phyloP scores from a whole-genome alignment of 768 basidiomycete genomes.

The Rhizopogon rudus region DNA sequence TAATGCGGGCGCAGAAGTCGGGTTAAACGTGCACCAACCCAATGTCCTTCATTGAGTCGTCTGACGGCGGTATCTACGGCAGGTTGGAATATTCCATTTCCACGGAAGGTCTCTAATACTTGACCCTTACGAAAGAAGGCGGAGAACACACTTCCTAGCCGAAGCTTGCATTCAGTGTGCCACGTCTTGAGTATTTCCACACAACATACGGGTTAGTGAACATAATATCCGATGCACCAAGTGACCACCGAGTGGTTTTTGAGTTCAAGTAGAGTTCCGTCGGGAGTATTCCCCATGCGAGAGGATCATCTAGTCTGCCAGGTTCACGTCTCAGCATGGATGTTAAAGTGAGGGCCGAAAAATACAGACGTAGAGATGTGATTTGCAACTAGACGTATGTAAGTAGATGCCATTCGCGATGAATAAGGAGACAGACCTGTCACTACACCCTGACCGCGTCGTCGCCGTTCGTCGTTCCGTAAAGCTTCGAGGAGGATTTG shows the following conservation, averaged over 20 bases:
- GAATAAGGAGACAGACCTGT: constrained; percentile 49
- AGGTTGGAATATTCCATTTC: constrained; percentile 83
- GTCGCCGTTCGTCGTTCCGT: constrained; percentile 35
- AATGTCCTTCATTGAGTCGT: constrained; percentile 75
- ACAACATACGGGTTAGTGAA: constrained; percentile 83
- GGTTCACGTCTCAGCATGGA: constrained; percentile 4
- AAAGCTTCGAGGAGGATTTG: constrained; percentile 61
- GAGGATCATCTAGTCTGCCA: constrained; percentile 71
- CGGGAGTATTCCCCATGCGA: constrained; percentile 87
- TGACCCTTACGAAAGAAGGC: constrained; percentile 87
- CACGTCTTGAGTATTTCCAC: neutral
- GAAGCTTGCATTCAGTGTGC: constrained; percentile 11
- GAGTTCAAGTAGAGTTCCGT: constrained; percentile 52
- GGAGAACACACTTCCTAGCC: constrained; percentile 64
- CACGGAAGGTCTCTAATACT: constrained; percentile 88
- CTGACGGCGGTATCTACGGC: constrained; percentile 82
- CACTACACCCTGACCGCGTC: constrained; percentile 56
- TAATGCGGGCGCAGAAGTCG: neutral
- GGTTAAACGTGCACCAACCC: constrained; percentile 52
- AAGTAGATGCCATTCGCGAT: neutral
- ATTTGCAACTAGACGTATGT: constrained; percentile 64
- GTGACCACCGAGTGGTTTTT: constrained; percentile 76
- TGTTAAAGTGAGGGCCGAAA: neutral
- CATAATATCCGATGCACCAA: constrained; percentile 91
- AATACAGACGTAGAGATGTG: constrained; percentile 83